Evolutionary conservation across 1,284 basidiomycete genomes (phyloP).

Genomic region (Tilletia caries): DNA sequence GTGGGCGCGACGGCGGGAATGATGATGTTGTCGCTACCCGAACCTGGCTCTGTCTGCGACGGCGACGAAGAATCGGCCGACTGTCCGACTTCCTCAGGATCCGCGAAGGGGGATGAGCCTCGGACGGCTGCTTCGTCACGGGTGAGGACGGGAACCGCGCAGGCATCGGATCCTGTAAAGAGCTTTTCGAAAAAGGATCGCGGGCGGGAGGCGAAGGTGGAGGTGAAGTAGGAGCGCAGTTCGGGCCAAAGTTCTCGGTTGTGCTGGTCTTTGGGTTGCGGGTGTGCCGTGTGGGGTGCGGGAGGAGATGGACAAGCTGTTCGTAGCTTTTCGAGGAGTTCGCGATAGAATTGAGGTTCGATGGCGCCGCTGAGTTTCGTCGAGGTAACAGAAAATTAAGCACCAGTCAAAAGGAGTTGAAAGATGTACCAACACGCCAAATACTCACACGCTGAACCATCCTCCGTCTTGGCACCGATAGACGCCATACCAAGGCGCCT

Average conservation of each 20-base stretch:
- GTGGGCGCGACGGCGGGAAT: slow-evolving; percentile 47
- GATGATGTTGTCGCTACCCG: slow-evolving; percentile 26
- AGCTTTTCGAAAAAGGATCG: slow-evolving; percentile 69
- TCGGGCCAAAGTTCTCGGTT: slow-evolving; percentile 64
- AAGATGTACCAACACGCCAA: no score
- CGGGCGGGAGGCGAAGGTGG: slow-evolving; percentile 64
- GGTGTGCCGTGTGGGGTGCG: slow-evolving; percentile 52
- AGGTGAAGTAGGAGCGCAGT: slow-evolving; percentile 62
- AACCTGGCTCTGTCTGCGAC: slow-evolving; percentile 16
- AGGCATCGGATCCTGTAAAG: slow-evolving; percentile 73
- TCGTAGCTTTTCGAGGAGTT: slow-evolving; percentile 32
- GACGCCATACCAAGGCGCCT: slow-evolving; percentile 72
- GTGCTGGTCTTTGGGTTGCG: slow-evolving; percentile 60
- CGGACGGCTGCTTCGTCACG: slow-evolving; percentile 42
- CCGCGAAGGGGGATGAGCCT: slow-evolving; percentile 29
- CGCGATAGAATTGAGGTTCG: slow-evolving; percentile 33
- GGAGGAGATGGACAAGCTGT: slow-evolving; percentile 29
- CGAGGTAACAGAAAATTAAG: no score
- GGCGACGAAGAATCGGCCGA: background rate
- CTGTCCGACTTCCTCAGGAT: slow-evolving; percentile 16
- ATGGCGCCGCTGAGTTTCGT: slow-evolving; percentile 19
- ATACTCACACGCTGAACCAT: slow-evolving; percentile 73
- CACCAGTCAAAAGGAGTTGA: no score
- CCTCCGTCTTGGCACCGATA: slow-evolving; percentile 70
- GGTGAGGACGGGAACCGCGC: slow-evolving; percentile 67